Evolutionary conservation across 306 rosid species (phyloP).

Genomic region (Mimosa bimucronata): DNA sequence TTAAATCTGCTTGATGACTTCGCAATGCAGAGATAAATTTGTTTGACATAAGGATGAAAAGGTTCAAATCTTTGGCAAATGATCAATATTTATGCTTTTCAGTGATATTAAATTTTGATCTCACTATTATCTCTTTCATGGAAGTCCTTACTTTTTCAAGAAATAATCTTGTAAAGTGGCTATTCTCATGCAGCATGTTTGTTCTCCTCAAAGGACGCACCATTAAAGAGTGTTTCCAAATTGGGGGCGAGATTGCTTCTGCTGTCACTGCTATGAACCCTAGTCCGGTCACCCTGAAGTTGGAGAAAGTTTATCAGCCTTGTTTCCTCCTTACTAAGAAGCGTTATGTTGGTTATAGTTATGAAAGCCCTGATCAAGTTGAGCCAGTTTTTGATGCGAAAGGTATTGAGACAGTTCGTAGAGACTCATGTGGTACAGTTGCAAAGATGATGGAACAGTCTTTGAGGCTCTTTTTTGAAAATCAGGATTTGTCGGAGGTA

Average conservation of each 20-base stretch:
- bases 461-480: slow-evolving; percentile 81
- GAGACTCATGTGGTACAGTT: slow-evolving; percentile 94
- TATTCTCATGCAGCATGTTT: slow-evolving; percentile 77
- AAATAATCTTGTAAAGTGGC: slow-evolving; percentile 21
- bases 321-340: slow-evolving; percentile 96
- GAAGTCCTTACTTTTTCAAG: slow-evolving; percentile 27
- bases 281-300: slow-evolving; percentile 83
- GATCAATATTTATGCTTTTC: neutral
- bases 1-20: neutral
- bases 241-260: slow-evolving; percentile 90
- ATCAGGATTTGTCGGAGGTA: slow-evolving; percentile 71
- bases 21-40: neutral
- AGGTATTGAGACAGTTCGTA: slow-evolving; percentile 94
- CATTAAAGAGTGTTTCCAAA: slow-evolving; percentile 67
- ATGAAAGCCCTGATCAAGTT: slow-evolving; percentile 72
- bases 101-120: slow-evolving; percentile 17
- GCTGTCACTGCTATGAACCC: slow-evolving; percentile 92
- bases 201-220: slow-evolving; percentile 92
- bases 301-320: slow-evolving; percentile 91
- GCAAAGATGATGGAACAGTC: slow-evolving; percentile 89
- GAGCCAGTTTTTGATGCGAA: slow-evolving; percentile 92
- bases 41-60: neutral
- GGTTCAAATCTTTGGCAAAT: neutral
- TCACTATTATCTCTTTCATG: slow-evolving; percentile 32
- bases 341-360: slow-evolving; percentile 96